Evolutionary conservation across 306 rosid genomes (phyloP).

Genomic region (Quercus bicolor): DNA sequence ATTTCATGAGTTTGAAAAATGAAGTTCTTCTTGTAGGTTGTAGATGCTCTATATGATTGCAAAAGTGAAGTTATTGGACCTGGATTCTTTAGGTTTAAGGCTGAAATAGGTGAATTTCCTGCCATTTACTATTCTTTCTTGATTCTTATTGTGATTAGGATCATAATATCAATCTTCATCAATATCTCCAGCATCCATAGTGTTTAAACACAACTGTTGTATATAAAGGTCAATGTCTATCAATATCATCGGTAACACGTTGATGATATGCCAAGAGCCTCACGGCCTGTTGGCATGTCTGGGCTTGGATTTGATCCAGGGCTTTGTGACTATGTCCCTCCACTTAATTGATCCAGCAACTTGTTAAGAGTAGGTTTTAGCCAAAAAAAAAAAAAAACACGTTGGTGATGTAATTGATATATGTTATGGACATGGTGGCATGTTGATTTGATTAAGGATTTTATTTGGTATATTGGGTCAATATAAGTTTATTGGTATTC

Average conservation of each 20-base stretch:
- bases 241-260: not conserved
- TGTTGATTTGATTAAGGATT: not conserved
- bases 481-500: not conserved
- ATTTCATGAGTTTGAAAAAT: conserved; percentile 26
- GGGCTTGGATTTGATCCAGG: no score
- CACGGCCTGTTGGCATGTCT: no score
- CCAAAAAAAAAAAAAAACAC: no score
- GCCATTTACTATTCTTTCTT: conserved; percentile 11
- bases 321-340: no score
- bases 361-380: no score
- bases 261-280: not conserved
- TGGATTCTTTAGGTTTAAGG: conserved; percentile 95
- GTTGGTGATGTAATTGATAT: not conserved
- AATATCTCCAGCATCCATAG: not conserved
- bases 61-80: conserved; percentile 99
- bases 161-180: conserved; percentile 13
- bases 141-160: not conserved
- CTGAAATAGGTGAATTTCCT: conserved; percentile 76
- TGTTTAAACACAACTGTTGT: not conserved
- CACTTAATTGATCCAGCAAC: no score
- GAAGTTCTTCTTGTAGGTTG: conserved; percentile 53
- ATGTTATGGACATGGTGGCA: not conserved
- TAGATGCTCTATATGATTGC: conserved; percentile 92
- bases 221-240: not conserved
- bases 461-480: not conserved